These are phyloP conservation scores for Colletotrichum cereale DNA, from an alignment of 2,329 filamentous ascomycete genomes.

Conservation along the genomic window DNA sequence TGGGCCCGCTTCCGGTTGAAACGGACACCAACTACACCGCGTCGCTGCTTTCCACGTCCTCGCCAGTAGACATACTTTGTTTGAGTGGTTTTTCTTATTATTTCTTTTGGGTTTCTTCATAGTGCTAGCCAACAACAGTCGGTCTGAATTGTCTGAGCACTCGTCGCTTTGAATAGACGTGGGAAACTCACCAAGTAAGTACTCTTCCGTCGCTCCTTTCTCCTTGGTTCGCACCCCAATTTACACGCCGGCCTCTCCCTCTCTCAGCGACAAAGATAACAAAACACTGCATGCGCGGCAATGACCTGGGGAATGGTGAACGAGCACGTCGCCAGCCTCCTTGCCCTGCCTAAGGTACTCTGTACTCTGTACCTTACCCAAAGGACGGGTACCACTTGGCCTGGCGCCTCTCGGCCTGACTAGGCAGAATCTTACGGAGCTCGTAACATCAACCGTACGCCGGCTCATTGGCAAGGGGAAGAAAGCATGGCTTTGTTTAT, in stretches of 20 bases:
- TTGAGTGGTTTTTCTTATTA: neutral
- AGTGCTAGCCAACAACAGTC: conserved; percentile 20
- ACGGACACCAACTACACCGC: neutral
- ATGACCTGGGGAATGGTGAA: neutral
- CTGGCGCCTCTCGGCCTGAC: conserved; percentile 12
- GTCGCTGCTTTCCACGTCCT: neutral
- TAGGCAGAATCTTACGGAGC: conserved; percentile 17
- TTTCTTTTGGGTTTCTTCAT: too few species aligned
- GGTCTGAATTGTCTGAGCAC: conserved; percentile 26
- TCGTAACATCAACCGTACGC: conserved; percentile 11
- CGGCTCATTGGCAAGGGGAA: neutral
- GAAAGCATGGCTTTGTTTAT: conserved; percentile 18
- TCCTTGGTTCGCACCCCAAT: neutral
- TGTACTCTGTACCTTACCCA: conserved; percentile 12
- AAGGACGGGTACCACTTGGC: conserved; percentile 12
- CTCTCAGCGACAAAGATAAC: too few species aligned
- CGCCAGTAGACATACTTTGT: neutral
- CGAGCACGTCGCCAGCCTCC: neutral
- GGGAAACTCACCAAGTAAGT: neutral
- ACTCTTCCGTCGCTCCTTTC: neutral
- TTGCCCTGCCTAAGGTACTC: neutral
- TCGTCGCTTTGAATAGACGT: conserved; percentile 11
- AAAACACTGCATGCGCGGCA: neutral
- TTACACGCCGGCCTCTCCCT: too few species aligned
- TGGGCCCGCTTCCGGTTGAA: conserved; percentile 1